Evolutionary conservation across 1,139 yeast species (phyloP), one percentile per base, ranked within the genome.

Genomic region (Saccharomyces uvarum): DNA sequence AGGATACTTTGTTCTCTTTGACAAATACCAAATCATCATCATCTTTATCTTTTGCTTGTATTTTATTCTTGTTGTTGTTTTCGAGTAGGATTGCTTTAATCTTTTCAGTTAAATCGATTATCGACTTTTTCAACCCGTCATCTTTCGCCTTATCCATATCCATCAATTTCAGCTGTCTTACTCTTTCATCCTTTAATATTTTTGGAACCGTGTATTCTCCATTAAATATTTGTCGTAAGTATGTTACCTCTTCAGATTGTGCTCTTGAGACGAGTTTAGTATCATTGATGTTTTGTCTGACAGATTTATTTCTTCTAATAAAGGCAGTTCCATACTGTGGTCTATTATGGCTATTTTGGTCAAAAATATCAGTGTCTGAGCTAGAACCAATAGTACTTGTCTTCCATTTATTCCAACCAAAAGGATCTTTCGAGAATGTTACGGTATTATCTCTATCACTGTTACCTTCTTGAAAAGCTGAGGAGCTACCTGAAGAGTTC

Each of bases 181-280:
- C 62, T 48, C 65, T 63, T 52, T 67, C 70, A 19, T 63, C 63
- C 14, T 60, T 61, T 21, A 67, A 54, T 16, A 61, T 55, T 29
- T 58, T 56, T 8, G 74, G 70, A n/a, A 71, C 59, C 47, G 59
- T 61, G 51, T 67, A 69, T 26, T 69, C 65, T 2, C 74, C 74
- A 47, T 69, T 69, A 56, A 64, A 73, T 2, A 73, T 65, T 53
- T 65, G 63, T 53, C 69, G 66, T 42, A 73, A 54, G 55, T 70
- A 72, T 8, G 64, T 59, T 2, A 73, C 59, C 53, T 70, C 74
- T 31, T 63, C 63, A 5, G 61, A 56, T 48, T 53, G 55, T 3
- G 53, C 57, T 38, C 59, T 54, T 14, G 59, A 54, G 0, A 55
- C 50, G 29, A 63, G 42, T 33, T 60, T 64, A 13, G 64, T 59